Evolutionary conservation across 495 filamentous ascomycete genomes (phyloP), one percentile per base, ranked within the genome.

Genomic region (Melanomma pulvis-pyrius): DNA sequence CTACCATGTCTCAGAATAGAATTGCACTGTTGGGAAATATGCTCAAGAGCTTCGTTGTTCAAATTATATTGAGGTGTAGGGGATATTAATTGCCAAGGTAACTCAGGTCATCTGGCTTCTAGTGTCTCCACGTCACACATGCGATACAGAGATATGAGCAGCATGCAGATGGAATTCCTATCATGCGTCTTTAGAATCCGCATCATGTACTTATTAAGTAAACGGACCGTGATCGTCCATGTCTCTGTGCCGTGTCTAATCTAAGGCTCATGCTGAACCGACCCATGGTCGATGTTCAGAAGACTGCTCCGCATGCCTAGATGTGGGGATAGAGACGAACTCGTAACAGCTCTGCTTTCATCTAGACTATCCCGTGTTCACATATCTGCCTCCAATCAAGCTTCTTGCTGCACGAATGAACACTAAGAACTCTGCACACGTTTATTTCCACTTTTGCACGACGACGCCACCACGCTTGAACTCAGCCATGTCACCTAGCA

Each of bases 401-500:
- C 48, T 50, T 8, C 17, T 21, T 17, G 65, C 32, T 8, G 39
- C 65, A 62, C 52, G 51, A 62, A 62, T 56, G 29, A 57, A 62
- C 58, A 61, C 65, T 26, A 51, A n/a, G 5, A 53, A 54, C 53
- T 32, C 54, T 47, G 25, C 46, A 47, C 36, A 12, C 21, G 22
- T 46, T 53, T 65, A 67, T 34, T 63, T 79, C 91, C 91, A 96
- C 79, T 96, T 96, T 74, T 96, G 92, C 57, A 97, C 90, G 34
- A 93, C 88, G 5, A 89, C 91, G 25, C 92, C 92, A 44, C 87
- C 87, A 17, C 87, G 79, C 76, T 92, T 96, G 79, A 96, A 93
- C 59, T 96, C 92, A 0, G 86, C 71, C 76, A 96, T 79, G 34
- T 96, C 91, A 1, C 89, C 90, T 41, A 97, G 75, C 5, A 84